Evolutionary conservation across 768 basidiomycete genomes (phyloP).

Genomic region (Amanita subjunquillea): DNA sequence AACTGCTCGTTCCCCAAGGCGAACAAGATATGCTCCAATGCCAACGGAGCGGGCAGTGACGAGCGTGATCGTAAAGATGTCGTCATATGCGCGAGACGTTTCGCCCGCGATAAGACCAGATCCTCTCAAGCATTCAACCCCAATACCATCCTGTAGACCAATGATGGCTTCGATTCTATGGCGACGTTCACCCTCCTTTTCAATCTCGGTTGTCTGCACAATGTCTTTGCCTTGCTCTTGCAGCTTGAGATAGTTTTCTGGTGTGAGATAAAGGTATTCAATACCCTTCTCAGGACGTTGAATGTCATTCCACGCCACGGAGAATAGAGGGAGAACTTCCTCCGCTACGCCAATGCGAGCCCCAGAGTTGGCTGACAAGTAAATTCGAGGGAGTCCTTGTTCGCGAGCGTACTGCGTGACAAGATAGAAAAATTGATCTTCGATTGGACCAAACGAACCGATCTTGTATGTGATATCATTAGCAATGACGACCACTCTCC

Average conservation of each 20-base stretch:
- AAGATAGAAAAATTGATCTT: constrained; percentile 95
- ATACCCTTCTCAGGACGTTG: constrained; percentile 88
- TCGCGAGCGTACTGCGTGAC: constrained; percentile 89
- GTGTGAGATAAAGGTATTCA: constrained; percentile 91
- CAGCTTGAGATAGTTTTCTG: constrained; percentile 82
- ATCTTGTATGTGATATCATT: constrained; percentile 99
- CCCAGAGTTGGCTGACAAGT: constrained; percentile 98
- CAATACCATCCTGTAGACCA: constrained; percentile 93
- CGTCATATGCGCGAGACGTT: constrained; percentile 96
- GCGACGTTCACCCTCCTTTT: constrained; percentile 78
- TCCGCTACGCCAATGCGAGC: constrained; percentile 95
- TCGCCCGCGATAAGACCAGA: constrained; percentile 98
- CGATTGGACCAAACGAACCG: constrained; percentile 91
- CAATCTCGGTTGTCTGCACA: constrained; percentile 75
- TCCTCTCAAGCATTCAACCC: constrained; percentile 91
- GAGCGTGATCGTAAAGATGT: constrained; percentile 98
- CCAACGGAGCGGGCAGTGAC: constrained; percentile 98
- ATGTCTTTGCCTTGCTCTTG: constrained; percentile 75
- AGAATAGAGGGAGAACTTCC: constrained; percentile 81
- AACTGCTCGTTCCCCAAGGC: constrained; percentile 93
- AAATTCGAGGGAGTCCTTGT: constrained; percentile 86
- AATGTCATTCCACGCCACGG: constrained; percentile 82
- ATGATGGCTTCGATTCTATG: constrained; percentile 96
- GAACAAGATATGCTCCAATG: constrained; percentile 97
- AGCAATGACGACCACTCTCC: constrained; percentile 81